Percentiles rank a stretch among this genome's conserved stretches.
phyloP scores from a whole-genome alignment of 2,329 filamentous ascomycete genomes.

The Cercospora sesami region DNA sequence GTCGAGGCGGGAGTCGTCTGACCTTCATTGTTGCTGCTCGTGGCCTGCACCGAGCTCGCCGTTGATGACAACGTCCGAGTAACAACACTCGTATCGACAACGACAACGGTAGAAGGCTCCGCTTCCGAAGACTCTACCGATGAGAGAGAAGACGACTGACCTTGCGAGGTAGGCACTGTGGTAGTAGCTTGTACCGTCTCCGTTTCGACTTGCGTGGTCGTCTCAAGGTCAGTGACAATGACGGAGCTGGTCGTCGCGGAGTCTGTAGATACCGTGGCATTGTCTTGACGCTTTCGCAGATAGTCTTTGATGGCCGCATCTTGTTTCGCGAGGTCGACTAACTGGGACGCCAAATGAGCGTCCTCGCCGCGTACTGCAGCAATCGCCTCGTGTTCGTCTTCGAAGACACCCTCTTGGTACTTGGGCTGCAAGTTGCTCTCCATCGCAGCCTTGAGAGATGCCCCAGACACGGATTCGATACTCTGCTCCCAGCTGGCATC shows the following conservation, averaged over 20 bases:
- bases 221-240: conserved; percentile 32
- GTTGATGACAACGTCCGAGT: conserved; percentile 18
- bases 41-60: conserved; percentile 21
- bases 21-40: conserved; percentile 21
- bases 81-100: conserved; percentile 19
- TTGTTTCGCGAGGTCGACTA: conserved; percentile 63
- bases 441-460: conserved; percentile 65
- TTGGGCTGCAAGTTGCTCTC: conserved; percentile 62
- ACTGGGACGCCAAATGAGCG: conserved; percentile 60
- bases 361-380: conserved; percentile 63
- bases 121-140: conserved; percentile 12
- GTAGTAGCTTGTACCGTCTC: conserved; percentile 16
- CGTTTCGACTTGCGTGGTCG: conserved; percentile 29
- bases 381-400: conserved; percentile 63
- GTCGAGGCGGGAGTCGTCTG: conserved; percentile 20
- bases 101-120: conserved; percentile 16
- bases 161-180: conserved; percentile 25
- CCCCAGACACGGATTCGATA: conserved; percentile 57
- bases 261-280: conserved; percentile 25
- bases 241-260: conserved; percentile 31
- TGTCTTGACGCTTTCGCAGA: conserved; percentile 45
- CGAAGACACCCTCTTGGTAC: conserved; percentile 68
- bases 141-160: conserved; percentile 25
- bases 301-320: conserved; percentile 41
- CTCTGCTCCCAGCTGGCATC: conserved; percentile 53